A percentile compares a stretch with the other conserved stretches of the same genome.
Evolutionary conservation across 192 early-diverging fungal species (phyloP).

Genomic region (Backusella macrospora): DNA sequence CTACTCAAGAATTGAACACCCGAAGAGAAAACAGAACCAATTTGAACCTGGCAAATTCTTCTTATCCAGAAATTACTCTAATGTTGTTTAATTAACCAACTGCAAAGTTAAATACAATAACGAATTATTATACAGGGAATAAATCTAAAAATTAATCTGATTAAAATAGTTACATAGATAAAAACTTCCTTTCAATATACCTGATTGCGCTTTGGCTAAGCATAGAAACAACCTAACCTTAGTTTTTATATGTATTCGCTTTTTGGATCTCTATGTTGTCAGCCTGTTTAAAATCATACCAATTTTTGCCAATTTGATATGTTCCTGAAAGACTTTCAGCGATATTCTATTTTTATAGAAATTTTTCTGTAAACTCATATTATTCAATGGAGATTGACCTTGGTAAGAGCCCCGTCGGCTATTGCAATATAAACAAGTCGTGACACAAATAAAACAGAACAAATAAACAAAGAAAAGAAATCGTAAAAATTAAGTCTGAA

Average conservation of each 20-base stretch:
- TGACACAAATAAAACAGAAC: too few species aligned
- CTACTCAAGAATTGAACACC: not conserved
- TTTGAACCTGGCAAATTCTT: not conserved
- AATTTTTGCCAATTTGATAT: not conserved
- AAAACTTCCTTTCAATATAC: not conserved
- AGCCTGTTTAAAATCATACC: not conserved
- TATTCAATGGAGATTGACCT: not conserved
- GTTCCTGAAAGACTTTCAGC: not conserved
- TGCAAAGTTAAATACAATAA: not conserved
- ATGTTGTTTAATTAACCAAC: not conserved
- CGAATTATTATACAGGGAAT: not conserved
- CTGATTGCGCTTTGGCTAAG: not conserved
- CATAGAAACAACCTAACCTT: not conserved
- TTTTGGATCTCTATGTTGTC: not conserved
- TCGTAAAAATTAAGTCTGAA: not conserved
- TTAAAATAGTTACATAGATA: not conserved
- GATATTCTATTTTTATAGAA: too few species aligned
- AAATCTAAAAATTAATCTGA: not conserved
- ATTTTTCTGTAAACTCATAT: slow-evolving; percentile 2
- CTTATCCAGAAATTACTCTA: not conserved
- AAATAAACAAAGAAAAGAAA: not conserved
- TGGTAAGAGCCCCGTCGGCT: not conserved
- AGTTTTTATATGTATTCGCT: not conserved
- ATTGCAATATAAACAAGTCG: not conserved
- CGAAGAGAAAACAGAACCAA: not conserved